phyloP scores from a whole-genome alignment of 768 basidiomycete species.

The Mrakia gelida region DNA sequence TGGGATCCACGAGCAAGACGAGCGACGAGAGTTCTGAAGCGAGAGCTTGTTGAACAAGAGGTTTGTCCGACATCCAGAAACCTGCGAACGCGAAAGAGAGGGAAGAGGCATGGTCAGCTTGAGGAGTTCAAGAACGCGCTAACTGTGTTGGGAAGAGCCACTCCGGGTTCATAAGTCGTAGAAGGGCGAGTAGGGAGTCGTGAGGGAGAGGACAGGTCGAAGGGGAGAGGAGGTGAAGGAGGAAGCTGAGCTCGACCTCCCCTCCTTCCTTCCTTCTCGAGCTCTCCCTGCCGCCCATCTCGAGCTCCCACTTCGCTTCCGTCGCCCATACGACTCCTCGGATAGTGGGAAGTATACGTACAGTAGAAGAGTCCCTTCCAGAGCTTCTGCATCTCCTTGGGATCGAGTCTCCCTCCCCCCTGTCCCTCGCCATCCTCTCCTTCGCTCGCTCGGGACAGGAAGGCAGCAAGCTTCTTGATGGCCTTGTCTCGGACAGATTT shows the following conservation, averaged over 20 bases:
- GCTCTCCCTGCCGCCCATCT: neutral
- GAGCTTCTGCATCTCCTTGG: constrained; percentile 80
- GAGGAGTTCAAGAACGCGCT: too few species aligned
- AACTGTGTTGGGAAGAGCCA: too few species aligned
- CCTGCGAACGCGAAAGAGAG: constrained; percentile 50
- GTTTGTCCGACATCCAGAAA: constrained; percentile 99
- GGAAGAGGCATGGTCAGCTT: neutral
- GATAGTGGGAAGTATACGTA: constrained; percentile 44
- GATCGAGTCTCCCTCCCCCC: constrained; percentile 43
- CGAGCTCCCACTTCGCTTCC: neutral
- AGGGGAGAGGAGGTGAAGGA: neutral
- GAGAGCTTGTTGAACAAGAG: constrained; percentile 86
- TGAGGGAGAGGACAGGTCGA: neutral
- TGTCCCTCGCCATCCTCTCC: constrained; percentile 31
- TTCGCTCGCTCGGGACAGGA: constrained; percentile 50
- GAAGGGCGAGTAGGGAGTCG: too few species aligned
- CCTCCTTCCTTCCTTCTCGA: too few species aligned
- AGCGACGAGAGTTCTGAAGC: constrained; percentile 80
- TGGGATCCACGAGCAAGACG: constrained; percentile 62
- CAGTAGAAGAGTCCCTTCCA: constrained; percentile 99
- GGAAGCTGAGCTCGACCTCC: neutral
- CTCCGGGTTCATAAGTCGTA: too few species aligned
- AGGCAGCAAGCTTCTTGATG: constrained; percentile 67
- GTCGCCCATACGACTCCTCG: neutral
- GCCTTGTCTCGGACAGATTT: constrained; percentile 91